A percentile compares a stretch with the other conserved stretches of the same genome.
Conservation (phyloP, 176 grass and related monocot genomes). For the Tillandsia leiboldiana region DNA sequence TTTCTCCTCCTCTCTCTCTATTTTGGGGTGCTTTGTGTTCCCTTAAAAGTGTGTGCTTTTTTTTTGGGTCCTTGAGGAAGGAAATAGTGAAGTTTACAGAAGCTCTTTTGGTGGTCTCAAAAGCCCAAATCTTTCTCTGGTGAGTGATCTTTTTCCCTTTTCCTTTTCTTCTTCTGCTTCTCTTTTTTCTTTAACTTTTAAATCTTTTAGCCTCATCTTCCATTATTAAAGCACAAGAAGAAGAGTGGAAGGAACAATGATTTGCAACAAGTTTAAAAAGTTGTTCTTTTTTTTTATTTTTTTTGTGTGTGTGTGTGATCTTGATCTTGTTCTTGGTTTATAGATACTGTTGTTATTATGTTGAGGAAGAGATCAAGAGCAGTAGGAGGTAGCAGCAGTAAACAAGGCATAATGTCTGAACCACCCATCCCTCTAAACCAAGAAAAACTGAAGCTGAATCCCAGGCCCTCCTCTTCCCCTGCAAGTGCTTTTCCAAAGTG, state of each 20-base stretch:
- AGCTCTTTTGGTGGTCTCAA: too few species aligned
- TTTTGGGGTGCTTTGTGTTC: too few species aligned
- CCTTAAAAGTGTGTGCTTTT: too few species aligned
- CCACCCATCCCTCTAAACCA: neutral
- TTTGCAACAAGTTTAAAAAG: too few species aligned
- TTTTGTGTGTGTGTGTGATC: neutral
- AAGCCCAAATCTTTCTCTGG: too few species aligned
- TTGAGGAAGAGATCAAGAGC: slow-evolving; percentile 16
- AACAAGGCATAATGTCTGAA: slow-evolving; percentile 3
- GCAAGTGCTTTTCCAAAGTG: neutral
- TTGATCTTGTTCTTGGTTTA: neutral
- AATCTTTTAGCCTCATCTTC: too few species aligned
- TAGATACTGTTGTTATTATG: neutral
- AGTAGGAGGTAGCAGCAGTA: neutral
- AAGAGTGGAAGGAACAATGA: too few species aligned
- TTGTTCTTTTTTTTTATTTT: neutral
- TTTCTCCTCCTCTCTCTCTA: too few species aligned
- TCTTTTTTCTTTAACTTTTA: too few species aligned
- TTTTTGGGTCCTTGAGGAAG: too few species aligned
- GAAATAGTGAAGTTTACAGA: too few species aligned
- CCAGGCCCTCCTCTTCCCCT: neutral
- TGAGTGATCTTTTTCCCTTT: neutral
- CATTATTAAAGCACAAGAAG: too few species aligned
- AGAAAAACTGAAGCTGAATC: neutral
- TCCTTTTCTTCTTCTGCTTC: neutral